These are phyloP conservation scores for Salix exigua DNA, from an alignment of 345 rosid genomes.

Conservation along the genomic window DNA sequence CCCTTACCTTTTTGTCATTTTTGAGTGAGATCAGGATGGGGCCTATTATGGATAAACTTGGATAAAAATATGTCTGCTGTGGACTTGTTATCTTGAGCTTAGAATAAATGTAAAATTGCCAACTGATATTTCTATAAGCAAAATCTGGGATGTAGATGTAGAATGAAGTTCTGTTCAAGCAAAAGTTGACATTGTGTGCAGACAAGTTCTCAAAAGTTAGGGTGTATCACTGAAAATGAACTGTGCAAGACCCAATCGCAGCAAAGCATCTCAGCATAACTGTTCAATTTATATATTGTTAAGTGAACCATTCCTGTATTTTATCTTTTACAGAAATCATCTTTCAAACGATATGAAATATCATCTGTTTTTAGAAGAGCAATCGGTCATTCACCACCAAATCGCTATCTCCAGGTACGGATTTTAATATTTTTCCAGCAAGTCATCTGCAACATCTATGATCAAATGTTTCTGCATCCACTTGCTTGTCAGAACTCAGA, in stretches of 20 bases:
- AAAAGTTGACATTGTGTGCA: no score
- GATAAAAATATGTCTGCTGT: background rate
- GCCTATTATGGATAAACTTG: background rate
- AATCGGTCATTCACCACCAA: constrained; percentile 94
- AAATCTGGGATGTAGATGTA: background rate
- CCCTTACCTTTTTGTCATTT: background rate
- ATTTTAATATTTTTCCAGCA: background rate
- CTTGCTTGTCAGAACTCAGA: constrained; percentile 17
- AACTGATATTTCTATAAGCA: background rate
- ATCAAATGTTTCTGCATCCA: background rate
- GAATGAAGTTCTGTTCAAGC: background rate
- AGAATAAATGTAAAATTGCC: background rate
- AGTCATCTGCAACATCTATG: background rate
- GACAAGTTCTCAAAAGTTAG: no score
- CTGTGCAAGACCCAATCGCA: background rate
- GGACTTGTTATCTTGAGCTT: background rate
- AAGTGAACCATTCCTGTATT: constrained; percentile 4
- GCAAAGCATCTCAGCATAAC: background rate
- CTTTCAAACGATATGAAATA: constrained; percentile 83
- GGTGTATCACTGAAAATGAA: background rate
- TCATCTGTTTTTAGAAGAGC: constrained; percentile 82
- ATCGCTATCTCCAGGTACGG: constrained; percentile 74
- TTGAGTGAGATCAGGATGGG: background rate
- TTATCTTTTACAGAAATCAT: constrained; percentile 57
- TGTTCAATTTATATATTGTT: constrained; percentile 8